These are phyloP conservation scores for Juglanconis juglandina DNA, from an alignment of 2,329 filamentous ascomycete species.

Conservation along the genomic window DNA sequence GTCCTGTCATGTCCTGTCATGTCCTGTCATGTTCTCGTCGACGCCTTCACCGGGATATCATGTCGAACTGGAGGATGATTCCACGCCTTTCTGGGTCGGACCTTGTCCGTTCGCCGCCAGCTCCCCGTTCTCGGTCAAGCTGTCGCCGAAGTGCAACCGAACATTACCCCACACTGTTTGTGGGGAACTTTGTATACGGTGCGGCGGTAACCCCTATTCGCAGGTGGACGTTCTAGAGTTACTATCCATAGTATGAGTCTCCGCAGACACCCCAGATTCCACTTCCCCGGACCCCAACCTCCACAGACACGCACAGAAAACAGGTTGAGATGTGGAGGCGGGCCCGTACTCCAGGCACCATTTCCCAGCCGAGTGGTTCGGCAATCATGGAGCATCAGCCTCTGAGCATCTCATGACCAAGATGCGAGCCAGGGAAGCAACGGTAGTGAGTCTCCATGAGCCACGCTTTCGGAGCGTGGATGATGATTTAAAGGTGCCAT, in stretches of 20 bases:
- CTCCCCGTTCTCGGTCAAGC: no score
- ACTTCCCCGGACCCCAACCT: neutral
- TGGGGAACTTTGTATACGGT: no score
- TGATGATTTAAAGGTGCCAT: no score
- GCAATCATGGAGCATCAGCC: neutral
- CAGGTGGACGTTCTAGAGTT: neutral
- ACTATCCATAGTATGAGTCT: no score
- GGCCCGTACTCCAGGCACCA: neutral
- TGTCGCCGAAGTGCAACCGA: no score
- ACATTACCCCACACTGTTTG: no score
- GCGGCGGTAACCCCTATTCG: neutral
- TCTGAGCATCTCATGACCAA: neutral
- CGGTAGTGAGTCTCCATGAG: neutral
- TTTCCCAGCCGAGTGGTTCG: neutral
- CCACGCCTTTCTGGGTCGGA: no score
- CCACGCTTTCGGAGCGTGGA: neutral
- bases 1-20: no score
- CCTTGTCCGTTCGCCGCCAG: no score
- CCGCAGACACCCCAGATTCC: neutral
- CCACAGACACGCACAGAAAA: neutral
- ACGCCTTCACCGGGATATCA: no score
- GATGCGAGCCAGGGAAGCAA: neutral
- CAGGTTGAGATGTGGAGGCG: neutral
- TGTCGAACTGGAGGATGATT: no score
- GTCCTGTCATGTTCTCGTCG: no score